These are phyloP conservation scores for Suhomyces kilbournensis DNA, from an alignment of 805 yeast genomes.

Conservation along the genomic window DNA sequence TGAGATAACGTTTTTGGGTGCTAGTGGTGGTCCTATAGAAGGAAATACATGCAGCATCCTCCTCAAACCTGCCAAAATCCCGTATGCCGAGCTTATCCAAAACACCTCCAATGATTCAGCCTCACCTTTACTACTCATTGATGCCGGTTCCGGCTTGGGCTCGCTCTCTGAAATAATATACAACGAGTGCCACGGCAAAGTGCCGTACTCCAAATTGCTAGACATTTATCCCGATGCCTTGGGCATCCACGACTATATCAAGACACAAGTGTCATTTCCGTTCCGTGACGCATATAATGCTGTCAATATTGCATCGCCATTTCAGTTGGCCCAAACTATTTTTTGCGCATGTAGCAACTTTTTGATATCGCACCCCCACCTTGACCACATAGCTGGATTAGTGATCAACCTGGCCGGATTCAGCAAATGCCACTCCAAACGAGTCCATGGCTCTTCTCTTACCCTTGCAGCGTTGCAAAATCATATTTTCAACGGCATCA, in stretches of 20 bases:
- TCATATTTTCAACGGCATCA: conserved; percentile 65
- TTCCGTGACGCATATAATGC: conserved; percentile 11
- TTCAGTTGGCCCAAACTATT: conserved; percentile 28
- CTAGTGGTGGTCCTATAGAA: conserved; percentile 84
- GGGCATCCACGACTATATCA: conserved; percentile 18
- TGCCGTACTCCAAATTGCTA: conserved; percentile 12
- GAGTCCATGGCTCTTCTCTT: conserved; percentile 49
- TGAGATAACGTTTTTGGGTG: conserved; percentile 68
- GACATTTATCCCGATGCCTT: conserved; percentile 31
- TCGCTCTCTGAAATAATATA: conserved; percentile 45
- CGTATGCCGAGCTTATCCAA: conserved; percentile 37
- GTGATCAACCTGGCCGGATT: conserved; percentile 67
- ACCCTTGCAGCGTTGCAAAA: conserved; percentile 52
- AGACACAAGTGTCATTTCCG: conserved; percentile 22
- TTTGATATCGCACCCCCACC: conserved; percentile 76
- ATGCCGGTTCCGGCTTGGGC: conserved; percentile 75
- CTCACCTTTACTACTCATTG: conserved; percentile 55
- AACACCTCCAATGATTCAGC: conserved; percentile 10
- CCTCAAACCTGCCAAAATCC: conserved; percentile 50
- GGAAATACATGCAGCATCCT: conserved; percentile 65
- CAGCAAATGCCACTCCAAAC: conserved; percentile 28
- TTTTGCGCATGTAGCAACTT: conserved; percentile 40
- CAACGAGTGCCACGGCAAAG: conserved; percentile 15
- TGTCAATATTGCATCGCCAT: conserved; percentile 18
- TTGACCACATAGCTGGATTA: conserved; percentile 74